Conservation (phyloP, 768 basidiomycete species). For the Amanita polypyramis region DNA sequence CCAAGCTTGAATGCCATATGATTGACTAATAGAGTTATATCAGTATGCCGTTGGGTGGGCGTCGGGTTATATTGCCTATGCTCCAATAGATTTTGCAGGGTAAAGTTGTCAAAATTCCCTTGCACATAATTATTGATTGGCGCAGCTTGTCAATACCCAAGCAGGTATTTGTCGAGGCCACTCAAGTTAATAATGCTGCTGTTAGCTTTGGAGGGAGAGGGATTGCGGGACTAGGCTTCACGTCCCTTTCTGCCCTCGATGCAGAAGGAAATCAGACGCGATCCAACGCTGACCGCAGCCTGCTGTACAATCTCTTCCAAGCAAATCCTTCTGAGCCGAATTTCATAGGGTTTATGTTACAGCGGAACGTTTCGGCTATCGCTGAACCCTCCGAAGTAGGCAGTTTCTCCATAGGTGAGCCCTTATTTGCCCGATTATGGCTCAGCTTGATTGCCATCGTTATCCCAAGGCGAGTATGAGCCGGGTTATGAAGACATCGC, state of each 20-base stretch:
- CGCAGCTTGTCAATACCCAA: conserved; percentile 48
- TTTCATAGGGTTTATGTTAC: conserved; percentile 69
- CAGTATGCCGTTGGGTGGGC: conserved; percentile 84
- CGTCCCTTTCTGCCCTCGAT: conserved; percentile 66
- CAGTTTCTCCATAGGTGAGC: conserved; percentile 59
- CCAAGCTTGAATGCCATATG: not conserved
- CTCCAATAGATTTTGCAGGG: conserved; percentile 62
- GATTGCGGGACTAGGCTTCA: conserved; percentile 71
- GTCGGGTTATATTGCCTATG: conserved; percentile 50
- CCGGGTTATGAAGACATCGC: conserved; percentile 49
- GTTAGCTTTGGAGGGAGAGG: conserved; percentile 62
- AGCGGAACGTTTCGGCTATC: conserved; percentile 30
- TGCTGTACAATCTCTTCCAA: conserved; percentile 69
- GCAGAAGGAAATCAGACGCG: conserved; percentile 44
- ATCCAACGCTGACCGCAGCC: conserved; percentile 49
- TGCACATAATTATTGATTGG: conserved; percentile 2
- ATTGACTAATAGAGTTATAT: not conserved
- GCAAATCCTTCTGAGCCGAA: conserved; percentile 64
- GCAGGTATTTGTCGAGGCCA: conserved; percentile 65
- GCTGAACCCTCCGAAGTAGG: conserved; percentile 49
- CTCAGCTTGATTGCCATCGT: not conserved
- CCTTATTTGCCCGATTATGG: not conserved
- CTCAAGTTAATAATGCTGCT: conserved; percentile 59
- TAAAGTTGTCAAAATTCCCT: conserved; percentile 18
- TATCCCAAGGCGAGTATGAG: conserved; percentile 50